phyloP scores from a whole-genome alignment of 2,329 filamentous ascomycete genomes.

The Talaromyces sp. region DNA sequence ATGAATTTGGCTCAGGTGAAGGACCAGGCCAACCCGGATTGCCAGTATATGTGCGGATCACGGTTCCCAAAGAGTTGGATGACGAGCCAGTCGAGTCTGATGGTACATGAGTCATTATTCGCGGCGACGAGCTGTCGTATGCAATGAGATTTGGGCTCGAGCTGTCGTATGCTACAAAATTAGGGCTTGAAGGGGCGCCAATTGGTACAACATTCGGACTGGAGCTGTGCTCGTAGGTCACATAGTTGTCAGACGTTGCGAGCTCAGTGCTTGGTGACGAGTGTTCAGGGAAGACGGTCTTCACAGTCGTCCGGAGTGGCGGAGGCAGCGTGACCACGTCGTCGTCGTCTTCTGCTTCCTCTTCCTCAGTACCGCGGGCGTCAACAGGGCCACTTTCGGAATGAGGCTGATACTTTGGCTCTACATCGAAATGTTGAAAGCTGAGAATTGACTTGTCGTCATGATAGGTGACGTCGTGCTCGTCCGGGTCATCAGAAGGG shows the following conservation, averaged over 20 bases:
- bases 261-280: slow-evolving; percentile 18
- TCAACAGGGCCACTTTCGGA: not conserved
- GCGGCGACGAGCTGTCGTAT: slow-evolving; percentile 25
- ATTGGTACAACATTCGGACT: slow-evolving; percentile 39
- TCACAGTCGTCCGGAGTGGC: slow-evolving; percentile 31
- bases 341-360: slow-evolving; percentile 17
- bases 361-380: not conserved
- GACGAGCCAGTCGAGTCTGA: slow-evolving; percentile 35
- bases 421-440: not conserved
- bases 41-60: slow-evolving; percentile 27
- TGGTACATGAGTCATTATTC: slow-evolving; percentile 26
- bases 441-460: not conserved
- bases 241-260: slow-evolving; percentile 9
- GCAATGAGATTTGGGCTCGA: slow-evolving; percentile 37
- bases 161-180: slow-evolving; percentile 33
- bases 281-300: slow-evolving; percentile 28
- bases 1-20: slow-evolving; percentile 29
- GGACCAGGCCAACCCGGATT: slow-evolving; percentile 30
- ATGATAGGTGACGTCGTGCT: not conserved
- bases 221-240: slow-evolving; percentile 22
- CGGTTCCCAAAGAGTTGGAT: slow-evolving; percentile 37
- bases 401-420: not conserved
- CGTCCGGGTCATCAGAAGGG: slow-evolving; percentile 9
- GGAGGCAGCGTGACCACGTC: slow-evolving; percentile 29
- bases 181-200: slow-evolving; percentile 36